Percentiles rank a stretch among this genome's conserved stretches.
These are phyloP conservation scores for Yarrowia sp. DNA, from an alignment of 805 yeast species.

Conservation along the genomic window DNA sequence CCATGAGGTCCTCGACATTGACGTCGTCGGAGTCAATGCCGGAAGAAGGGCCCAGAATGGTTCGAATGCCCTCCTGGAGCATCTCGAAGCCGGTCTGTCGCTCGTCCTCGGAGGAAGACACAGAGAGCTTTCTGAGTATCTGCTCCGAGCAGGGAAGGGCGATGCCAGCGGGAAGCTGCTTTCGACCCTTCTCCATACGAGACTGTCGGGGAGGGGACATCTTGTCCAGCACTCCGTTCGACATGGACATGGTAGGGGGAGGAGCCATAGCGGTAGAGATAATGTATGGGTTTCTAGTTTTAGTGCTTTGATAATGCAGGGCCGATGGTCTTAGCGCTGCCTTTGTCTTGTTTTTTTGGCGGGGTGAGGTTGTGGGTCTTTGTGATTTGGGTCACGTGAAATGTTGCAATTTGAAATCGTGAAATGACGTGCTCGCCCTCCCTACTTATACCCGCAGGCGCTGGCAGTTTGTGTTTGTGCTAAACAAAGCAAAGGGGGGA, in stretches of 20 bases:
- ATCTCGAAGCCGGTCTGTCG: conserved; percentile 34
- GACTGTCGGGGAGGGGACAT: conserved; percentile 1
- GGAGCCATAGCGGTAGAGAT: neutral
- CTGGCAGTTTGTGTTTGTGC: neutral
- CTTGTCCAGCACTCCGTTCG: neutral
- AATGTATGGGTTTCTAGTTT: neutral
- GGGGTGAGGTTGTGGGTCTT: neutral
- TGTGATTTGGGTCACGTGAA: conserved; percentile 28
- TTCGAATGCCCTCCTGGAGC: conserved; percentile 40
- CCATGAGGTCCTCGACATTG: conserved; percentile 49
- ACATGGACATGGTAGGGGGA: conserved; percentile 2
- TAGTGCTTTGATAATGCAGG: conserved; percentile 25
- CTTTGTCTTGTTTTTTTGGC: neutral
- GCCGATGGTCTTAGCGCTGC: conserved; percentile 19
- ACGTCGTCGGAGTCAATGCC: conserved; percentile 48
- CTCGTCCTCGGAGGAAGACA: conserved; percentile 21
- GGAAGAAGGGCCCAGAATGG: conserved; percentile 41
- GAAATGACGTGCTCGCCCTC: conserved; percentile 23
- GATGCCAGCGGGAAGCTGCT: neutral
- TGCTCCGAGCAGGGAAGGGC: conserved; percentile 16
- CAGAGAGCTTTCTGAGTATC: conserved; percentile 19
- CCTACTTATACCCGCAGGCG: conserved; percentile 23
- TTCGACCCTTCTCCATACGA: conserved; percentile 4
- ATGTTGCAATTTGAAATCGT: conserved; percentile 25
- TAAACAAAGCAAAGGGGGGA: neutral